These are phyloP conservation scores for Amanita subjunquillea DNA, from an alignment of 768 basidiomycete species.

Conservation along the genomic window DNA sequence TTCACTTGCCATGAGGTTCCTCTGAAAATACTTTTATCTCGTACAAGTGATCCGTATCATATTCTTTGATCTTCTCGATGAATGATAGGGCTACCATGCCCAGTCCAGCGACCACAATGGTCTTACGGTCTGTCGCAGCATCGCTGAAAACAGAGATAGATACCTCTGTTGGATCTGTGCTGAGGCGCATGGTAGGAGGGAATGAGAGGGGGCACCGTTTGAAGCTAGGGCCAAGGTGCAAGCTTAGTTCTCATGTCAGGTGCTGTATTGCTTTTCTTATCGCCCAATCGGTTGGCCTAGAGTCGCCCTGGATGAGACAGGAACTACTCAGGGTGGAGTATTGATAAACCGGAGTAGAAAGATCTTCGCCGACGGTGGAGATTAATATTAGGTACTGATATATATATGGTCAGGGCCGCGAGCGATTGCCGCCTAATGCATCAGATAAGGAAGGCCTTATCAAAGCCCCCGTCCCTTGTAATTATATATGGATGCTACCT, in stretches of 20 bases:
- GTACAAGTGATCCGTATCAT: background rate
- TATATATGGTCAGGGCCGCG: too few relatives aligned
- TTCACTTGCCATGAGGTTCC: background rate
- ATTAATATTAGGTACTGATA: too few relatives aligned
- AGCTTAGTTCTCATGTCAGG: background rate
- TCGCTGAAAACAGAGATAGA: background rate
- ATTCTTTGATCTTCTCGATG: background rate
- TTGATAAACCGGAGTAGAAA: too few relatives aligned
- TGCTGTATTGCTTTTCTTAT: background rate
- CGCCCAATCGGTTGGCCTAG: background rate
- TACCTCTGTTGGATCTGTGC: background rate
- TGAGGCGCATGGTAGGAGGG: background rate
- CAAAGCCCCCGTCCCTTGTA: too few relatives aligned
- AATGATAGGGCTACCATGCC: slow-evolving; percentile 6
- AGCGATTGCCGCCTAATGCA: too few relatives aligned
- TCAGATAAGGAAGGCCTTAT: too few relatives aligned
- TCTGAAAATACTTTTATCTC: background rate
- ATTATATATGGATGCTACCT: too few relatives aligned
- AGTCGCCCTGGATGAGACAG: background rate
- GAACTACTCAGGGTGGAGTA: background rate
- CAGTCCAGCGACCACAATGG: slow-evolving; percentile 3
- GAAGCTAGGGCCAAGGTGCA: background rate
- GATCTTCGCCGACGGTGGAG: too few relatives aligned
- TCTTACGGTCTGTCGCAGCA: background rate
- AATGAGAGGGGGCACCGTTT: background rate